Evolutionary conservation across 306 rosid genomes (phyloP), one percentile per base, ranked within the genome.

Genomic region (Vigna reflexopilosa): DNA sequence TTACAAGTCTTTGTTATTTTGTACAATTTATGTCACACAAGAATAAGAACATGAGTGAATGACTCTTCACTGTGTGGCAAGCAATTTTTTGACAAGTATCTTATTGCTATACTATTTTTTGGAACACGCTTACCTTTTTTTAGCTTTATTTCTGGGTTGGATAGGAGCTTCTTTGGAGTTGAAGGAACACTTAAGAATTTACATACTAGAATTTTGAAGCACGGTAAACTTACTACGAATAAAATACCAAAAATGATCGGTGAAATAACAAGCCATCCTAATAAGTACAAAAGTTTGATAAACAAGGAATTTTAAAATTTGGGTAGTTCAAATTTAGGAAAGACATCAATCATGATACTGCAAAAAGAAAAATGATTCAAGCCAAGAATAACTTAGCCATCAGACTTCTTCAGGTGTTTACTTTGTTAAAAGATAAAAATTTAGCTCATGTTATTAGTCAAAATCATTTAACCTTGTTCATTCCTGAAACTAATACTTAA

Each of bases 221-320:
- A 87, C 17, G 97, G 98, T 79, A 90, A 54, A 40, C 90, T 55
- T 24, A 80, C 20, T 65, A 89, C 3, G 75, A 89, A 90, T 20
- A 91, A 84, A 4, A 61, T 5, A 54, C 76, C 93, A 68, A 93
- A 45, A 70, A 93, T 85, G 67, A 93, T 67, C 48, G 98, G 97
- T 1, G 93, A 80, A 3, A 93, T 90, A 38, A 76, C 86, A 80
- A 89, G 83, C 97, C 97, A 93, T 85, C 98, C 98, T 80, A 94
- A 58, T 85, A 94, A 56, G 97, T 91, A 93, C 85, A 80, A 80
- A 82, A 17, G 67, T 70, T 42, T 56, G 72, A 61, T 42, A 62
- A 30, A 59, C 58, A 54, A 34, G n/a, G 14, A 9, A 20, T 45
- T 77, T 77, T 73, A 36, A 78, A 24, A 66, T 49, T 8, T n/a